phyloP scores from a whole-genome alignment of 225 moss, liverwort and hornwort genomes.

The Straminergon stramineum region DNA sequence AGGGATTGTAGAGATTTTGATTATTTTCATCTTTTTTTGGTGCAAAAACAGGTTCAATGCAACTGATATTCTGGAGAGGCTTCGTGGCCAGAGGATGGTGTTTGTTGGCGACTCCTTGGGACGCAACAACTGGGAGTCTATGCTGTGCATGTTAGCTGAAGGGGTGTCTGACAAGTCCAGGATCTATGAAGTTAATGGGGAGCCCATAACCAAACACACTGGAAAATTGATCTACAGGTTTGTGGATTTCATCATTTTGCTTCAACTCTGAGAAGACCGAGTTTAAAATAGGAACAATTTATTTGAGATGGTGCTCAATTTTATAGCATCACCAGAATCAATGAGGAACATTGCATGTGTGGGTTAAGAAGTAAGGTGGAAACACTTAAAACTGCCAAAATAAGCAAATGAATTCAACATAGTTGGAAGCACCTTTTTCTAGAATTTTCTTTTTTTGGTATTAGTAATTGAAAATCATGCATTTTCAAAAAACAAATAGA shows the following conservation, averaged over 20 bases:
- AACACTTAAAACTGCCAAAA: no score
- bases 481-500: no score
- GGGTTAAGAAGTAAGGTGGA: no score
- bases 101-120: constrained; percentile 90
- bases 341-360: no score
- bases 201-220: constrained; percentile 53
- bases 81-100: constrained; percentile 57
- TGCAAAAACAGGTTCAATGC: constrained; percentile 38
- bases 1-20: neutral
- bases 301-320: neutral
- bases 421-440: no score
- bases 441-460: no score
- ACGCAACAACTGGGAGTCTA: constrained; percentile 89
- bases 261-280: neutral
- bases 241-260: neutral
- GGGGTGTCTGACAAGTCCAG: constrained; percentile 44
- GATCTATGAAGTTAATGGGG: constrained; percentile 70
- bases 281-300: no score
- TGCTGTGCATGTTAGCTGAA: constrained; percentile 82
- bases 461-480: no score
- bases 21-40: no score
- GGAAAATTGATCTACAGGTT: constrained; percentile 55
- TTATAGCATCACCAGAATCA: neutral
- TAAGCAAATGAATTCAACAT: no score
- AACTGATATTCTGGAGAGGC: constrained; percentile 45